Evolutionary conservation across 2,329 filamentous ascomycete genomes (phyloP).

Genomic region (Fusarium circinatum): DNA sequence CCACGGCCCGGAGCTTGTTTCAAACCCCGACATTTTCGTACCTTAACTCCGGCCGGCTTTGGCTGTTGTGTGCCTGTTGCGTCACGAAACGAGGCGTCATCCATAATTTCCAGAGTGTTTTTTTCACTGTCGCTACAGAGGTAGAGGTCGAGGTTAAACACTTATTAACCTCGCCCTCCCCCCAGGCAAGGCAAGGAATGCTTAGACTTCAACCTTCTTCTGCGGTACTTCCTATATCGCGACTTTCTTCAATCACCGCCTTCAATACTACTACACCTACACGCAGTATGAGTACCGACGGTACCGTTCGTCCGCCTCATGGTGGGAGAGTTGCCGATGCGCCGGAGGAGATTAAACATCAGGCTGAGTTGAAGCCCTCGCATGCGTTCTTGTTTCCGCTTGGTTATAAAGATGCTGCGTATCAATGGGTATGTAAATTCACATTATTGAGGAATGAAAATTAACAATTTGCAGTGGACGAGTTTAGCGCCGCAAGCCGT

Average conservation of each 20-base stretch:
- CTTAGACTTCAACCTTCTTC: slow-evolving; percentile 56
- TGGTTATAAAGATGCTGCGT: slow-evolving; percentile 89
- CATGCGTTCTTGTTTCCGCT: slow-evolving; percentile 75
- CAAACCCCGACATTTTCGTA: slow-evolving; percentile 33
- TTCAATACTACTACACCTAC: slow-evolving; percentile 36
- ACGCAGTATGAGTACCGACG: slow-evolving; percentile 50
- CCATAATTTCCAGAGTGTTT: slow-evolving; percentile 32
- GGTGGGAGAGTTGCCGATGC: slow-evolving; percentile 33
- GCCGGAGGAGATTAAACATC: slow-evolving; percentile 41
- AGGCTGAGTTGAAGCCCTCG: slow-evolving; percentile 43
- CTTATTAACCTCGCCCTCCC: slow-evolving; percentile 37
- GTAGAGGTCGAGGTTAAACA: slow-evolving; percentile 33
- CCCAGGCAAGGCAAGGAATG: slow-evolving; percentile 52
- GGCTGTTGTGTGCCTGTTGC: slow-evolving; percentile 1
- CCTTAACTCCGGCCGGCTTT: slow-evolving; percentile 41
- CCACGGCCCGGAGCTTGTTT: slow-evolving; percentile 30
- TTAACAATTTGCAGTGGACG: slow-evolving; percentile 72
- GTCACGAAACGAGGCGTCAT: slow-evolving; percentile 41
- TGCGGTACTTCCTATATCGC: slow-evolving; percentile 55
- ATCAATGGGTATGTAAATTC: slow-evolving; percentile 78
- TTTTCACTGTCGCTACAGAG: slow-evolving; percentile 28
- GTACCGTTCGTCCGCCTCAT: slow-evolving; percentile 40
- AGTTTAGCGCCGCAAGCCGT: slow-evolving; percentile 83
- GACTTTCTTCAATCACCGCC: slow-evolving; percentile 48
- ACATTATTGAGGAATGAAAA: too few relatives aligned